phyloP scores from a whole-genome alignment of 345 rosid species.

The Populus davidiana region DNA sequence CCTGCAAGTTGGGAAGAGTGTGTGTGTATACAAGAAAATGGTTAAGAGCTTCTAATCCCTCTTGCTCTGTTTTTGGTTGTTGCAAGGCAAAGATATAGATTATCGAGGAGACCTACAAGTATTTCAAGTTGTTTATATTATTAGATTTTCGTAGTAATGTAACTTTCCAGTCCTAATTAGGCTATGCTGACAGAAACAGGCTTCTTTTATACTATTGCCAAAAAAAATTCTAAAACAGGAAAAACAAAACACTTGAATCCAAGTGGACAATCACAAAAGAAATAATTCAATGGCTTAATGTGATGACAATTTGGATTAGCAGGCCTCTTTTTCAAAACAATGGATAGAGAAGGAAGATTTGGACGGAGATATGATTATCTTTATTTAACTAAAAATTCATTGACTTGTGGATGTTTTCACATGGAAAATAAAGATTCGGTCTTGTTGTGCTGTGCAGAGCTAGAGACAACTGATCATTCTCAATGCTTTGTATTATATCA shows the following conservation, averaged over 20 bases:
- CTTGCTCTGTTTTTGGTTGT: too few relatives aligned
- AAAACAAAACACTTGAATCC: too few relatives aligned
- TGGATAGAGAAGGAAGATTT: conserved; percentile 1
- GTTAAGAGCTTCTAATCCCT: too few relatives aligned
- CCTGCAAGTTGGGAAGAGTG: neutral
- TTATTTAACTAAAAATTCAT: conserved; percentile 11
- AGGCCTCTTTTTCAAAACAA: conserved; percentile 11
- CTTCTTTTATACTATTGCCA: neutral
- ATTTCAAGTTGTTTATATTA: neutral
- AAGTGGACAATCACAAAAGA: neutral
- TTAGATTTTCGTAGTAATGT: neutral
- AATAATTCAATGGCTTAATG: neutral
- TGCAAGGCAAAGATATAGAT: too few relatives aligned
- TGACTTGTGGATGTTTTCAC: conserved; percentile 37
- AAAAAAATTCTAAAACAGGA: neutral
- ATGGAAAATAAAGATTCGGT: conserved; percentile 16
- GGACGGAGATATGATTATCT: neutral
- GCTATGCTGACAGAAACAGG: neutral
- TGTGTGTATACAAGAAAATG: too few relatives aligned
- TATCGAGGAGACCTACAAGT: too few relatives aligned
- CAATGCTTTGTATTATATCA: conserved; percentile 9
- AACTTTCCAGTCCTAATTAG: neutral
- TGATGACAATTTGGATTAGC: neutral
- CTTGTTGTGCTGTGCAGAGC: conserved; percentile 8
- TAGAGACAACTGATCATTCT: conserved; percentile 35